Base-by-base conservation (phyloP, 441 rosid species). In the Biscutella laevigata region DNA sequence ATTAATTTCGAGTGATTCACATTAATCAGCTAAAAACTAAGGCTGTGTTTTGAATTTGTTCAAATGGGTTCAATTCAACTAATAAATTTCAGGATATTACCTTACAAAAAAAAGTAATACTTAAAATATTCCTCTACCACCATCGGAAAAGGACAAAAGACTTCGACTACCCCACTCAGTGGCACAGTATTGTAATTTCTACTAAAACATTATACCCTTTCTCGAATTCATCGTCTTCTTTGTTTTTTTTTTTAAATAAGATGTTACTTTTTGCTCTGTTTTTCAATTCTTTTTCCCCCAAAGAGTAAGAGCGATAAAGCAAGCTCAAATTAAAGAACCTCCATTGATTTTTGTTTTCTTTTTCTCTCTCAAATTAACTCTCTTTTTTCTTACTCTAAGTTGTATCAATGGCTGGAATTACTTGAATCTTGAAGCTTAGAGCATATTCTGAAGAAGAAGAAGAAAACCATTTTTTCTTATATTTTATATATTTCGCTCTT, bases 341-440 rank as follows among this genome's bases (percentile, higher is more conserved):
- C 41, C 69, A 29, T 34, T 38, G 57, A 22, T 20, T 42, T 28
- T 29, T 39, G 40, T 25, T 36, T 16, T 9, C 19, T 43, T 43
- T 36, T 22, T n/a, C 9, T 32, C 20, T 1, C 20, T 3, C 20
- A 17, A 3, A 17, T 1, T 17, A 17, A 17, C 20, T 37, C 10
- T 4, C 14, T 2, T 33, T 47, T n/a, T 34, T 1, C 1, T 16
- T 44, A 42, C 21, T 54, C 33, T 4, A 38, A 42, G 9, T 19
- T 26, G 7, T 40, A 39, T 20, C 70, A 68, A 84, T 87, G 94
- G 88, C 74, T 80, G 86, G 79, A 62, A 67, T 74, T 46, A 61
- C 57, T 66, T 78, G 86, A 53, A 71, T 76, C 71, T 71, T 75
- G 68, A 82, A 73, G 96, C 84, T 69, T 78, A 81, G 67, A 83